Conservation (phyloP, 148 eudicot species). For the Salicornia ramosissima region DNA sequence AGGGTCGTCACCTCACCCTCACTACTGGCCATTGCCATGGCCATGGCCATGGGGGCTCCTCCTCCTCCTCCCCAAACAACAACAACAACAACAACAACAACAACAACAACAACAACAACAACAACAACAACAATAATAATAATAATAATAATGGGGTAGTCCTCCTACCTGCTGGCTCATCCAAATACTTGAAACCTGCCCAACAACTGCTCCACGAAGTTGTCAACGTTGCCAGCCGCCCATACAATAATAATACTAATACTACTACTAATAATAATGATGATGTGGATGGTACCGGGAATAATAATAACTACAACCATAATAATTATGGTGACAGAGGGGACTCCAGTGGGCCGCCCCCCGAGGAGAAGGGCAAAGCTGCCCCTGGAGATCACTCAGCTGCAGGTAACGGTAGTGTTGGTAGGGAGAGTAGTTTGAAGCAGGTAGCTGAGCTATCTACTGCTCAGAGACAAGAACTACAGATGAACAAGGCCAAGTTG, state of each 20-base stretch:
- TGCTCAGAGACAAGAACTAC: conserved; percentile 68
- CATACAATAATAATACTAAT: background rate
- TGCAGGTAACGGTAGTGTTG: conserved; percentile 8
- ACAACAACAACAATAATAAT: too few species aligned
- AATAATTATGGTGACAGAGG: background rate
- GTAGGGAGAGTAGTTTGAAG: conserved; percentile 22
- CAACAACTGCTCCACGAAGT: conserved; percentile 65
- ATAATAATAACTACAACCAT: background rate
- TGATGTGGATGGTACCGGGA: background rate
- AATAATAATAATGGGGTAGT: too few species aligned
- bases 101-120: conserved; percentile 13
- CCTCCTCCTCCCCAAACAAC: too few species aligned
- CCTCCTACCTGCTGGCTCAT: conserved; percentile 49
- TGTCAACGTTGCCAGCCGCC: conserved; percentile 44
- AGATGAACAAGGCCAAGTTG: conserved; percentile 73
- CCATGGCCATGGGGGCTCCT: too few species aligned
- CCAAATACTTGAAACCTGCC: conserved; percentile 59
- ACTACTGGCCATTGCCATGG: too few species aligned
- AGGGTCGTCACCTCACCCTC: too few species aligned
- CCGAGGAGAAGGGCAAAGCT: conserved; percentile 25
- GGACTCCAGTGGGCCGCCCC: conserved; percentile 22
- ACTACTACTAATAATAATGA: background rate
- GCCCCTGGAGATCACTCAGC: too few species aligned
- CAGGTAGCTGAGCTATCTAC: conserved; percentile 36
- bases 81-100: too few species aligned